These are phyloP conservation scores for Rhodotorula babjevae DNA, from an alignment of 768 basidiomycete genomes.

Conservation along the genomic window DNA sequence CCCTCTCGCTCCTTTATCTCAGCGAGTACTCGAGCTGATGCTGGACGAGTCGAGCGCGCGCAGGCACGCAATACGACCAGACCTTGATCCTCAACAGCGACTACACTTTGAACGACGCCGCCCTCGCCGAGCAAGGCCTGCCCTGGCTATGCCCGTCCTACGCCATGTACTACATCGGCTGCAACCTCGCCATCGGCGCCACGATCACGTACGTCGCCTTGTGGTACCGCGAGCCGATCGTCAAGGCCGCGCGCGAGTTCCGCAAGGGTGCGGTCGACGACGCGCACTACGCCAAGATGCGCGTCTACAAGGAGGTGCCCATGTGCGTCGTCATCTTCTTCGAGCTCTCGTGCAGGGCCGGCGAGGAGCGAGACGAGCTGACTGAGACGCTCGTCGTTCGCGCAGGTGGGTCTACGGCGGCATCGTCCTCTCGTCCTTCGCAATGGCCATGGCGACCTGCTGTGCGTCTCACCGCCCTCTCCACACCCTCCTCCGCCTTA, in stretches of 20 bases:
- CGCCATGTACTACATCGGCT: slow-evolving; percentile 15
- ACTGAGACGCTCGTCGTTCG: neutral
- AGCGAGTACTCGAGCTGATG: neutral
- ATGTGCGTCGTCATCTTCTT: neutral
- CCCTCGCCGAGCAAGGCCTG: slow-evolving; percentile 23
- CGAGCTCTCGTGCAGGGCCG: neutral
- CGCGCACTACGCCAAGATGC: slow-evolving; percentile 21
- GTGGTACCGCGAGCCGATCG: slow-evolving; percentile 12
- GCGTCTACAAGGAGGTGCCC: slow-evolving; percentile 27
- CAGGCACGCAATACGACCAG: slow-evolving; percentile 36
- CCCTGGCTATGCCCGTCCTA: slow-evolving; percentile 19
- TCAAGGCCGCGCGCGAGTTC: slow-evolving; percentile 28
- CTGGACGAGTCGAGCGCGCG: neutral
- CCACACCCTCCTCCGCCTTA: neutral
- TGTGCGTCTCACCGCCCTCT: neutral
- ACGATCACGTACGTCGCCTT: slow-evolving; percentile 39
- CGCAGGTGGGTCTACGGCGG: slow-evolving; percentile 40
- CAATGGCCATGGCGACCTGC: slow-evolving; percentile 39
- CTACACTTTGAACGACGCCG: slow-evolving; percentile 40
- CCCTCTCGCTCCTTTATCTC: neutral
- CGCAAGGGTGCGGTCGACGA: slow-evolving; percentile 28
- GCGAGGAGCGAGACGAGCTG: no score
- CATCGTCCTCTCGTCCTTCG: slow-evolving; percentile 34
- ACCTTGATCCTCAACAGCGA: slow-evolving; percentile 39
- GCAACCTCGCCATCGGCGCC: slow-evolving; percentile 44